Evolutionary conservation across 371 early-diverging fungal species (phyloP), one percentile per base, ranked within the genome.

Genomic region (Actinomortierella wolfii): DNA sequence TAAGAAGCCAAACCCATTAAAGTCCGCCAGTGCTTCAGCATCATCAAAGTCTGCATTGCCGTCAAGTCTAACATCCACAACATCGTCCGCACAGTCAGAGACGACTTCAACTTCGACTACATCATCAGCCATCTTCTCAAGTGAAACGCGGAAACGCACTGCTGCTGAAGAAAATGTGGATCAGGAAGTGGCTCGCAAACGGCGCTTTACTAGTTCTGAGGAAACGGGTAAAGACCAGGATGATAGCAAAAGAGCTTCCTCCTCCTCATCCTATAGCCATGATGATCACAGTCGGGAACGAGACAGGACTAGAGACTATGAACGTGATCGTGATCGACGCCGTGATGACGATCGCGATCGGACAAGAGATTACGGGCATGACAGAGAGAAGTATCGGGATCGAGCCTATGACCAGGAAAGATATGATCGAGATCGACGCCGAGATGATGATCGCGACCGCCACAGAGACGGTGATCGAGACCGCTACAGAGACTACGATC

Each of bases 141-240:
- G 39, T 7, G 49, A 55, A 6, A 23, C 63, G 6, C 77, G 67
- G 61, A 83, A 83, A 42, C 53, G 77, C 2, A 76, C 82, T 17
- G 81, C 82, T 0, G 70, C 77, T 51, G 84, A 85, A 26, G 78
- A 77, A 49, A 82, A 81, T 26, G 82, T 83, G 59, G 78, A 78
- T 45, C 76, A 79, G 15, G 86, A 83, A 18, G 34, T 64, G 58
- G 64, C 69, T 5, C 64, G 76, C 39, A 85, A 83, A 49, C 63
- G 51, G 41, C 54, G 71, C 13, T 52, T 66, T 28, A 54, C 51
- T 42, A 15, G 64, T 48, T 26, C 39, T 56, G 46, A 60, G 28
- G 24, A 24, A 14, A 44, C 54, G 57, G 55, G 28, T 23, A n/a
- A 43, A 3, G 40, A 39, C 39, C 20, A 25, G 25, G 26, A 24